Percentiles rank a stretch among this genome's conserved stretches.
Evolutionary conservation across 352 stramenopile genomes (phyloP).

Genomic region (Phytophthora meadii): DNA sequence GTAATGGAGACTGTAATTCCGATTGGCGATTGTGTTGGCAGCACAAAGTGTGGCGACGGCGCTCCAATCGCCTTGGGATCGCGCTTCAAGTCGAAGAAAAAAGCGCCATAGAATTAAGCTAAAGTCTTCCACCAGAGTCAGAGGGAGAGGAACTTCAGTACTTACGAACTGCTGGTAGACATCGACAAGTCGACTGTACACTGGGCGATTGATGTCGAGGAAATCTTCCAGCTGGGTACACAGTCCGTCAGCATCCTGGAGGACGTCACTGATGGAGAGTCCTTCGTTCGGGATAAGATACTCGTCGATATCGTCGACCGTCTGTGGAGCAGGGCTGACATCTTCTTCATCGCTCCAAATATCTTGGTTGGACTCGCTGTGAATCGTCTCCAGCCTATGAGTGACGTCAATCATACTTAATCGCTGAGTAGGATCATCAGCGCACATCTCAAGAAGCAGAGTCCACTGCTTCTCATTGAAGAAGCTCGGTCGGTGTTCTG

Average conservation of each 20-base stretch:
- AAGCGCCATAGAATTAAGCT: constrained; percentile 2
- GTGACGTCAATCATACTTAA: constrained; percentile 9
- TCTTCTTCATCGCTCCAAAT: constrained; percentile 10
- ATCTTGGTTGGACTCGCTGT: background rate
- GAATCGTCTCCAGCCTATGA: background rate
- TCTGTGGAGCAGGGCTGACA: background rate
- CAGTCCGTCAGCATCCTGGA: background rate
- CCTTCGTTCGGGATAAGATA: background rate
- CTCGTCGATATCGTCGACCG: background rate
- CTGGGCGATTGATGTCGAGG: background rate
- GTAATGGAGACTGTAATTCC: constrained; percentile 19
- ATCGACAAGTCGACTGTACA: constrained; percentile 1
- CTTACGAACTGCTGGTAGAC: background rate
- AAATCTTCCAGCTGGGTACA: background rate
- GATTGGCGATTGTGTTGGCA: constrained; percentile 6
- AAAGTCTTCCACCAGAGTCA: constrained; percentile 4
- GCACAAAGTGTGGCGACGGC: constrained; percentile 5
- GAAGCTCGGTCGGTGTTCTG: constrained; percentile 1
- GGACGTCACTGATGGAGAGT: background rate
- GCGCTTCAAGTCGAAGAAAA: background rate
- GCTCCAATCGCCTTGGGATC: background rate
- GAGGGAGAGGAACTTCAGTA: background rate
- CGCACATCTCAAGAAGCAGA: constrained; percentile 10
- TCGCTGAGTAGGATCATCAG: background rate
- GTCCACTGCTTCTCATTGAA: constrained; percentile 2